phyloP scores from a whole-genome alignment of 192 early-diverging fungal genomes.

The Entrophospora sp. region DNA sequence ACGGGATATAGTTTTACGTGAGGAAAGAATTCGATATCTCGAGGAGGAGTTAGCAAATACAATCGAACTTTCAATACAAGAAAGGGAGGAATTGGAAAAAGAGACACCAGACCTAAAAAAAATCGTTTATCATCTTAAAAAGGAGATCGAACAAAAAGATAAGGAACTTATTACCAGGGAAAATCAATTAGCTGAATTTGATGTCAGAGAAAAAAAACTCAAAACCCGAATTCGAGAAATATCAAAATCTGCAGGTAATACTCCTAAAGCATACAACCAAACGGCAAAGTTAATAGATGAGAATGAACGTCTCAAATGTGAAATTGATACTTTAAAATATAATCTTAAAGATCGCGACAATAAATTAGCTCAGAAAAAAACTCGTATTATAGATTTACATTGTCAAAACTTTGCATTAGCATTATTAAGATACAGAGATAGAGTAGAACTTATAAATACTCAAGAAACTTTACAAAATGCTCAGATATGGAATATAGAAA shows the following conservation, averaged over 20 bases:
- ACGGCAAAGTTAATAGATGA: slow-evolving; percentile 11
- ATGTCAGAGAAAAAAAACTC: slow-evolving; percentile 7
- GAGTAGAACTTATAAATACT: slow-evolving; percentile 12
- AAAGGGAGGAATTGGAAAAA: slow-evolving; percentile 13
- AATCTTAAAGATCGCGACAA: slow-evolving; percentile 10
- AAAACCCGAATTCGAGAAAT: slow-evolving; percentile 13
- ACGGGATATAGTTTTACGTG: slow-evolving; percentile 12
- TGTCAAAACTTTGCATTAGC: slow-evolving; percentile 11
- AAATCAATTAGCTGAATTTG: slow-evolving; percentile 13
- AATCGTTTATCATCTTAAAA: slow-evolving; percentile 10
- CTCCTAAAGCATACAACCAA: slow-evolving; percentile 4
- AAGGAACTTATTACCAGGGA: slow-evolving; percentile 7
- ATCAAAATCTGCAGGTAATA: slow-evolving; percentile 13
- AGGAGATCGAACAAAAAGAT: slow-evolving; percentile 12
- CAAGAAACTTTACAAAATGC: slow-evolving; percentile 2
- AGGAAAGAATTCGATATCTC: slow-evolving; percentile 13
- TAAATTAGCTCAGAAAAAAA: slow-evolving; percentile 12
- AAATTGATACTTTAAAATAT: slow-evolving; percentile 13
- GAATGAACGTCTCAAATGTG: slow-evolving; percentile 12
- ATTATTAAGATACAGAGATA: slow-evolving; percentile 9
- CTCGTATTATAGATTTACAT: slow-evolving; percentile 13
- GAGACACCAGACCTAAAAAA: slow-evolving; percentile 2
- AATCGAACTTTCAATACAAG: slow-evolving; percentile 13
- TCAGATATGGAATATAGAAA: slow-evolving; percentile 1
- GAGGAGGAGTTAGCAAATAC: slow-evolving; percentile 9